A percentile compares a stretch with the other conserved stretches of the same genome.
phyloP scores from a whole-genome alignment of 257 asterid genomes.

The Capsicum pubescens region DNA sequence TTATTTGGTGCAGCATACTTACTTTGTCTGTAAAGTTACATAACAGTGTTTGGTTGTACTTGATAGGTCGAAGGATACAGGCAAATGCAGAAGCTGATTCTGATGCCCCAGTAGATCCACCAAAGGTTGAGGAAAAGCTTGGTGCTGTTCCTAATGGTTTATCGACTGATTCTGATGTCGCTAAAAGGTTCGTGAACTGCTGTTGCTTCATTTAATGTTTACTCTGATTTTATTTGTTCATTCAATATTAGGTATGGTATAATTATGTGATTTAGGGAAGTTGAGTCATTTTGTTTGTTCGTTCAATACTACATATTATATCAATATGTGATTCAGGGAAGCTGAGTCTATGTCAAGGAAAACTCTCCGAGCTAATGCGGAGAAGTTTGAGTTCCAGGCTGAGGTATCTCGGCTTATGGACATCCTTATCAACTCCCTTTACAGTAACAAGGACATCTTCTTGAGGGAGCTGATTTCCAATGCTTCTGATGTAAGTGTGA shows the following conservation, averaged over 20 bases:
- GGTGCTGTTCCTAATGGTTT: slow-evolving; percentile 84
- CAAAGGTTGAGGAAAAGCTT: slow-evolving; percentile 82
- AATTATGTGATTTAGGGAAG: slow-evolving; percentile 59
- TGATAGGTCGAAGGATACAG: slow-evolving; percentile 64
- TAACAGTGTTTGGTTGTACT: background rate
- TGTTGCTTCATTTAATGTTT: background rate
- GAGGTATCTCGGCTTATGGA: slow-evolving; percentile 99
- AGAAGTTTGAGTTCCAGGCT: slow-evolving; percentile 97
- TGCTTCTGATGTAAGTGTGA: slow-evolving; percentile 88
- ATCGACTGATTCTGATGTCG: slow-evolving; percentile 91
- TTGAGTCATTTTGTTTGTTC: slow-evolving; percentile 51
- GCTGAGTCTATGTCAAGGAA: slow-evolving; percentile 84
- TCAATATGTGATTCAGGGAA: slow-evolving; percentile 58
- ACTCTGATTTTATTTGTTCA: background rate
- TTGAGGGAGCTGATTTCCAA: slow-evolving; percentile 95
- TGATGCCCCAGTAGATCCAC: slow-evolving; percentile 76
- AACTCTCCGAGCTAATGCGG: slow-evolving; percentile 70
- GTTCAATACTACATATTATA: background rate
- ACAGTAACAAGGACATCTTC: slow-evolving; percentile 94
- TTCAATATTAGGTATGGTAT: background rate
- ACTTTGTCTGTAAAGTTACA: background rate
- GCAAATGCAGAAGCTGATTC: slow-evolving; percentile 78
- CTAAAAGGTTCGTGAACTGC: slow-evolving; percentile 54
- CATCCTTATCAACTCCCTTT: slow-evolving; percentile 93
- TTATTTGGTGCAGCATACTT: background rate